Base-by-base conservation (phyloP, 2,329 filamentous ascomycete genomes). In the Grosmannia clavigera region DNA sequence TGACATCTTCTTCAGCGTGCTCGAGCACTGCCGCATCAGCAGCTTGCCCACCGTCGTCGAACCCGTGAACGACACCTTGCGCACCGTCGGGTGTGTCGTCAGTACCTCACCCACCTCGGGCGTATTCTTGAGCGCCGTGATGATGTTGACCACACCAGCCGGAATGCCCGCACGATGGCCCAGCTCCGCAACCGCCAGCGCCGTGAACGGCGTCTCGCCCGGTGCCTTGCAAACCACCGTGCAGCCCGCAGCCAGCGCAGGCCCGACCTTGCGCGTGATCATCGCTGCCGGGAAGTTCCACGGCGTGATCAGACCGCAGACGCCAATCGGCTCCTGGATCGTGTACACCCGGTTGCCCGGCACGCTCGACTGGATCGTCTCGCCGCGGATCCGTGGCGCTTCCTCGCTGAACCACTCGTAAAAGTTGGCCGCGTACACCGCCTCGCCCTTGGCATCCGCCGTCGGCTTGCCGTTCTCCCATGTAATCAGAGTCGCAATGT, bases 31-130 rank as follows among this genome's bases (percentile, higher is more conserved):
- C 76, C 88, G 88, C 91, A 96, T 96, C 59, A 99, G 82, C 7
- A 86, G 78, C 71, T 86, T 86, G 38, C 84, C 84, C 46, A 87
- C 83, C 53, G 69, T 73, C 0, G 84, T 87, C 27, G 75, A 96
- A 57, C 94, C 94, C 0, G 94, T 97, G 72, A 99, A 99, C 16
- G 90, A 96, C 52, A 97, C 81, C 74, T 97, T 97, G 70, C 87
- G 87, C 65, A 99, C 79, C 2, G 80, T 83, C 3, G 87, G 82
- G 68, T 86, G 84, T 0, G 87, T 87, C 12, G 90, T 95, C 60
- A 97, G 79, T 25, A 83, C 75, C 71, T 86, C 78, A 60, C 92
- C 92, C 3, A 97, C 81, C 65, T 86, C 84, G 14, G 86, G 78
- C 0, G 91, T 96, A 72, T 96, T 94, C 59, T 86, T 75, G 4